phyloP scores from a whole-genome alignment of 768 basidiomycete species.

The Phaffia australis region DNA sequence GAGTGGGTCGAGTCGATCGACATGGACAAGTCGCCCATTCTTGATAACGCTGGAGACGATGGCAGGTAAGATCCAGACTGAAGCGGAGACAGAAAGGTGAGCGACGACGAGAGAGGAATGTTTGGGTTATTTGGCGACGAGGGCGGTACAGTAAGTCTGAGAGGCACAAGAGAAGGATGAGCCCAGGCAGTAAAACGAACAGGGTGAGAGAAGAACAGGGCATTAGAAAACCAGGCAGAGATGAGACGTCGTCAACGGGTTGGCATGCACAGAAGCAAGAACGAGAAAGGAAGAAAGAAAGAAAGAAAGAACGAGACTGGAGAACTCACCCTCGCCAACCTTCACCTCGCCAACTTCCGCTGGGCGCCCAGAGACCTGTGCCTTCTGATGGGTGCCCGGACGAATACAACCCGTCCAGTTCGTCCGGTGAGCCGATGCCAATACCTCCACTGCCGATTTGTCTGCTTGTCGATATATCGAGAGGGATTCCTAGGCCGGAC shows the following conservation, averaged over 20 bases:
- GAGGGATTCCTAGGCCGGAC: no score
- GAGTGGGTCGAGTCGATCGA: constrained; percentile 24
- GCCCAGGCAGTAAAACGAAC: background rate
- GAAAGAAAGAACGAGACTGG: background rate
- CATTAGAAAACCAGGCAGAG: background rate
- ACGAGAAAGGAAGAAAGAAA: background rate
- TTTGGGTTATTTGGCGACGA: constrained; percentile 10
- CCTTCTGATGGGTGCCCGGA: background rate
- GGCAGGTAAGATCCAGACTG: constrained; percentile 19
- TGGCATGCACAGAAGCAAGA: background rate
- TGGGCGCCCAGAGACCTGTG: constrained; percentile 15
- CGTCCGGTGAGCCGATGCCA: no score
- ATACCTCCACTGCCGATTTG: no score
- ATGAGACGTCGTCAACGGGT: background rate
- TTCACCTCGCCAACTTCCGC: constrained; percentile 24
- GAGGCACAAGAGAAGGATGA: background rate
- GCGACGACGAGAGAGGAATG: constrained; percentile 12
- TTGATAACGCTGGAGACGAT: constrained; percentile 18
- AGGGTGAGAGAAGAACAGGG: background rate
- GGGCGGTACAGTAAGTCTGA: constrained; percentile 13
- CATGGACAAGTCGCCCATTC: constrained; percentile 21
- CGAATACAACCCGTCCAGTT: no score
- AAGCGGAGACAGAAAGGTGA: constrained; percentile 14
- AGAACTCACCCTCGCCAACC: constrained; percentile 26
- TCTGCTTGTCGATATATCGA: no score